Evolutionary conservation across 345 rosid species (phyloP).

Genomic region (Linum tenue): DNA sequence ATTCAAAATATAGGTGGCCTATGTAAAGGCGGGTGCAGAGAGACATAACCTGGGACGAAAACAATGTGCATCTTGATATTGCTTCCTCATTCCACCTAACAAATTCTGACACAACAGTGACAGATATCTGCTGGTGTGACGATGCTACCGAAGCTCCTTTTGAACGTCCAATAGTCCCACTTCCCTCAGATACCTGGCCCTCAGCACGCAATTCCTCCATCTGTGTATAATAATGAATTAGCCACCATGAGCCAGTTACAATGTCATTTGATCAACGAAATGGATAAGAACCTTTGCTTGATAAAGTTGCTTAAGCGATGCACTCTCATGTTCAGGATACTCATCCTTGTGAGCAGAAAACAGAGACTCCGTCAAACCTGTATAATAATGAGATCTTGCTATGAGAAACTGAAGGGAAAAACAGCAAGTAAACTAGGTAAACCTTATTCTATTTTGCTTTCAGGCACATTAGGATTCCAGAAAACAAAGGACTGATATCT

Average conservation of each 20-base stretch:
- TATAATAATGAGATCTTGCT: slow-evolving; percentile 14
- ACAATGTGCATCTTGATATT: slow-evolving; percentile 78
- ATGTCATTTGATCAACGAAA: slow-evolving; percentile 9
- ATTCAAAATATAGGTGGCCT: not conserved
- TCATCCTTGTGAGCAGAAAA: slow-evolving; percentile 94
- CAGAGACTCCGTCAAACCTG: slow-evolving; percentile 88
- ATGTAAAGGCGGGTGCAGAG: slow-evolving; percentile 4
- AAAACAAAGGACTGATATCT: not conserved
- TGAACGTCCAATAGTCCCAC: slow-evolving; percentile 88
- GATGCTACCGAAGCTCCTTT: slow-evolving; percentile 78
- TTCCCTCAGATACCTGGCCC: slow-evolving; percentile 59
- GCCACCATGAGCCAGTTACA: not conserved
- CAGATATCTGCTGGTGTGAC: slow-evolving; percentile 85
- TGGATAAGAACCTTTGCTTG: slow-evolving; percentile 55
- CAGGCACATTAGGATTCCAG: not conserved
- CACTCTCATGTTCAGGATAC: slow-evolving; percentile 88
- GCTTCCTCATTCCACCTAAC: slow-evolving; percentile 99
- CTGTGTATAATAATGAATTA: slow-evolving; percentile 30
- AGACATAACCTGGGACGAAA: slow-evolving; percentile 72
- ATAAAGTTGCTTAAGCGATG: slow-evolving; percentile 86
- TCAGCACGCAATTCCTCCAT: slow-evolving; percentile 90
- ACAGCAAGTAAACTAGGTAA: not conserved
- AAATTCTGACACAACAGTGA: slow-evolving; percentile 95
- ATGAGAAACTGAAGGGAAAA: not conserved
- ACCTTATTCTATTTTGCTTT: not conserved